A percentile compares a stretch with the other conserved stretches of the same genome.
These are phyloP conservation scores for Lepidium sativum DNA, from an alignment of 345 rosid genomes.

Conservation along the genomic window DNA sequence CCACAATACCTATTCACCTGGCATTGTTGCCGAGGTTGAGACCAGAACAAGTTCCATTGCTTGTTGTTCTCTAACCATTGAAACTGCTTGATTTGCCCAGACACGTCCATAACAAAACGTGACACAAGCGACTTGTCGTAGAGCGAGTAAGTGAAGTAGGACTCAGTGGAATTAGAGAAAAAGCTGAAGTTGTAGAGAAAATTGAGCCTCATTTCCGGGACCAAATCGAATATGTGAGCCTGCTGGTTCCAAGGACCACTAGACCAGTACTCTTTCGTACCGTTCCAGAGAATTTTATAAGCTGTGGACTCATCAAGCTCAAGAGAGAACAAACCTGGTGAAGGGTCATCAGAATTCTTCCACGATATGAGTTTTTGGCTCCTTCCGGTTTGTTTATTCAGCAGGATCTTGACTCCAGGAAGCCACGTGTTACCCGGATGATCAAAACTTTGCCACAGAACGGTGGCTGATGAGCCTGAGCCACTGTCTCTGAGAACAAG, in stretches of 20 bases:
- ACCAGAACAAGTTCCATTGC: conserved; percentile 61
- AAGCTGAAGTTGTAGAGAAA: conserved; percentile 48
- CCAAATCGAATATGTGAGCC: conserved; percentile 27
- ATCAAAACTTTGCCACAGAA: conserved; percentile 74
- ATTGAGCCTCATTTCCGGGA: conserved; percentile 65
- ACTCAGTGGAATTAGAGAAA: conserved; percentile 32
- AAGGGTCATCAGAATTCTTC: conserved; percentile 55
- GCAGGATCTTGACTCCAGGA: conserved; percentile 51
- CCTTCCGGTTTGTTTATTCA: conserved; percentile 29
- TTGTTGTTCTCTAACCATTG: conserved; percentile 30
- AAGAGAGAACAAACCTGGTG: conserved; percentile 68
- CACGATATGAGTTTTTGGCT: conserved; percentile 47
- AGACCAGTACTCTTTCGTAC: conserved; percentile 40
- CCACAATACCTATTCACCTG: conserved; percentile 67
- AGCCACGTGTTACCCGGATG: conserved; percentile 65
- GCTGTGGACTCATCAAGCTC: conserved; percentile 41
- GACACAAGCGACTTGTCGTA: conserved; percentile 21
- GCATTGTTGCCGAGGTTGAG: conserved; percentile 64
- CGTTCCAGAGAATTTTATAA: conserved; percentile 49
- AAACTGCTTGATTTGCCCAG: conserved; percentile 52
- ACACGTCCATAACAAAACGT: conserved; percentile 43
- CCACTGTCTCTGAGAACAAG: conserved; percentile 37
- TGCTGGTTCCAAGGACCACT: conserved; percentile 61
- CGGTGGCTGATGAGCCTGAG: conserved; percentile 6
- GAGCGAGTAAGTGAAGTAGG: conserved; percentile 52